Evolutionary conservation across 1,284 basidiomycete genomes (phyloP).

Genomic region (Erythrobasidium hasegawianum): DNA sequence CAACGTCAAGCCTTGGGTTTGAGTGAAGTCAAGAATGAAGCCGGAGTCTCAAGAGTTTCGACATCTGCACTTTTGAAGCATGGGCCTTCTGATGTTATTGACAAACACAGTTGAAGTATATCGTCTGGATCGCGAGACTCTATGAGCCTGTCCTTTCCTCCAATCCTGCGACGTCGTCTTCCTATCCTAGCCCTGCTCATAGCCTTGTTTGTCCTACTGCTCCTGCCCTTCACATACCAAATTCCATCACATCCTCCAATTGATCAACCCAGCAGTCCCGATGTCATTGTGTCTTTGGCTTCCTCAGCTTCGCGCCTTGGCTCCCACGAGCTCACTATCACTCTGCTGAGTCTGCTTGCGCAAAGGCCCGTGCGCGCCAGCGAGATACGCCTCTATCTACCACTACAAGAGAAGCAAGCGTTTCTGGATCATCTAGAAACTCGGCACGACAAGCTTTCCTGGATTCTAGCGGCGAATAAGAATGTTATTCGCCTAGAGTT

Average conservation of each 20-base stretch:
- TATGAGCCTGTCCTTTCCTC: too few species aligned
- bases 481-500: constrained; percentile 3
- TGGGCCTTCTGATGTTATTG: too few species aligned
- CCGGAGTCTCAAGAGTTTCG: too few species aligned
- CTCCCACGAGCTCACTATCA: constrained; percentile 18
- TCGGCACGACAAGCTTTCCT: neutral
- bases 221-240: neutral
- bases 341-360: constrained; percentile 12
- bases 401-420: neutral
- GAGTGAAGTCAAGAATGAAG: too few species aligned
- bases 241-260: too few species aligned
- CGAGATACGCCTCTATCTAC: constrained; percentile 20
- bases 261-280: too few species aligned
- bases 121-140: too few species aligned
- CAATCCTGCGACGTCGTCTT: neutral
- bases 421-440: constrained; percentile 9
- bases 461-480: neutral
- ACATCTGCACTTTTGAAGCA: too few species aligned
- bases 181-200: neutral
- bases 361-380: constrained; percentile 1
- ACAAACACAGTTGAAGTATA: too few species aligned
- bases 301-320: constrained; percentile 15
- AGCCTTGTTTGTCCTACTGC: neutral
- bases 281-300: constrained; percentile 13
- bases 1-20: too few species aligned